These are phyloP conservation scores for Hippophae rhamnoides DNA, from an alignment of 306 rosid genomes.

Conservation along the genomic window DNA sequence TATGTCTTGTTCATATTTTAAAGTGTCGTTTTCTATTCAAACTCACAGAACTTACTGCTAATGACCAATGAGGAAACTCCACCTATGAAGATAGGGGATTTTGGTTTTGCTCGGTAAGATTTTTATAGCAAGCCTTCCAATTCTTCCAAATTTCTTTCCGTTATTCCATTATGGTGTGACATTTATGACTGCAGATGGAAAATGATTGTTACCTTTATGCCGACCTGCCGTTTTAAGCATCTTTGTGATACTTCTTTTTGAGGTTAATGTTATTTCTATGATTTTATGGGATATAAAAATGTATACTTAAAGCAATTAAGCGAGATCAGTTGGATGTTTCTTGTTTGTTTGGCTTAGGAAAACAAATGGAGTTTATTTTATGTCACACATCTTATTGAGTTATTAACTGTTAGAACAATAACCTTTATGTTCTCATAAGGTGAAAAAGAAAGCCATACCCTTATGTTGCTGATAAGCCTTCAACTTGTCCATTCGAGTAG, in stretches of 20 bases:
- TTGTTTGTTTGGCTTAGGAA: not conserved
- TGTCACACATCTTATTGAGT: not conserved
- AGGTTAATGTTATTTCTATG: too few species aligned
- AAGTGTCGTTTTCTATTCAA: slow-evolving; percentile 8
- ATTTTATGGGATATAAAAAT: too few species aligned
- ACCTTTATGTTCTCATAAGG: too few species aligned
- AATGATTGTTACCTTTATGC: too few species aligned
- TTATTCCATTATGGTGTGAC: too few species aligned
- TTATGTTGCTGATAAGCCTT: not conserved
- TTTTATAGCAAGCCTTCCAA: not conserved
- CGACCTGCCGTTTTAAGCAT: too few species aligned
- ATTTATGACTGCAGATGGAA: too few species aligned
- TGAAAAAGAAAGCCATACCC: too few species aligned
- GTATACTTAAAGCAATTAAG: too few species aligned
- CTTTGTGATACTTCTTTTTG: too few species aligned
- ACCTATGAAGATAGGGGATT: slow-evolving; percentile 84
- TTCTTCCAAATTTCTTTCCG: not conserved
- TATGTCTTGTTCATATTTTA: too few species aligned
- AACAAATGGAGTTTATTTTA: not conserved
- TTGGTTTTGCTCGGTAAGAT: slow-evolving; percentile 88
- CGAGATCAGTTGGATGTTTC: not conserved
- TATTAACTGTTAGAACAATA: not conserved
- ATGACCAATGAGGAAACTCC: slow-evolving; percentile 38
- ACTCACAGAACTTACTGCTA: slow-evolving; percentile 83
- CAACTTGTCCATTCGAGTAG: not conserved